phyloP scores from a whole-genome alignment of 805 yeast species.

The Kodamaea hsintzibuensis region DNA sequence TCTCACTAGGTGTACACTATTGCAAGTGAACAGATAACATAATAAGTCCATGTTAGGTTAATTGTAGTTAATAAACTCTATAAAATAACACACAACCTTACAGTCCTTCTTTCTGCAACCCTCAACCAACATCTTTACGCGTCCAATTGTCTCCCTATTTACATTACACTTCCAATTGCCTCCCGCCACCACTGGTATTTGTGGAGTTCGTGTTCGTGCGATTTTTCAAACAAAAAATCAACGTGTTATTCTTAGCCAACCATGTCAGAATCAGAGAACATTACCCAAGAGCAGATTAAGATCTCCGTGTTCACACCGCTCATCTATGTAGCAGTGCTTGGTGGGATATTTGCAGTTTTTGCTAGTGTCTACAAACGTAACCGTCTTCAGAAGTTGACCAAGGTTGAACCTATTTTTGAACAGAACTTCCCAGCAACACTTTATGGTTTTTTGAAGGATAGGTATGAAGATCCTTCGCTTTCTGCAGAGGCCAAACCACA shows the following conservation, averaged over 20 bases:
- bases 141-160: too few relatives aligned
- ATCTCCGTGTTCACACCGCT: slow-evolving; percentile 63
- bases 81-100: too few relatives aligned
- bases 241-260: slow-evolving; percentile 8
- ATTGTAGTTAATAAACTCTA: too few relatives aligned
- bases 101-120: too few relatives aligned
- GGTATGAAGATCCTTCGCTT: slow-evolving; percentile 37
- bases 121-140: too few relatives aligned
- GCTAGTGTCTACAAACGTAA: slow-evolving; percentile 66
- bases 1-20: too few relatives aligned
- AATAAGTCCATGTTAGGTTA: too few relatives aligned
- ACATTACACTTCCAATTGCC: background rate
- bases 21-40: too few relatives aligned
- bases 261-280: slow-evolving; percentile 22
- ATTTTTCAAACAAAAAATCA: slow-evolving; percentile 6
- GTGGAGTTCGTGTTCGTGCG: background rate
- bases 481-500: slow-evolving; percentile 56
- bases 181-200: background rate
- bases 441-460: slow-evolving; percentile 57
- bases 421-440: slow-evolving; percentile 66
- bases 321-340: slow-evolving; percentile 67
- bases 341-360: slow-evolving; percentile 67
- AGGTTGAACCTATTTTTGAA: slow-evolving; percentile 71
- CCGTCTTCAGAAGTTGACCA: slow-evolving; percentile 52
- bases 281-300: slow-evolving; percentile 26